A percentile compares a stretch with the other conserved stretches of the same genome.
phyloP scores from a whole-genome alignment of 805 yeast species.

The Wickerhamomyces hampshirensis region DNA sequence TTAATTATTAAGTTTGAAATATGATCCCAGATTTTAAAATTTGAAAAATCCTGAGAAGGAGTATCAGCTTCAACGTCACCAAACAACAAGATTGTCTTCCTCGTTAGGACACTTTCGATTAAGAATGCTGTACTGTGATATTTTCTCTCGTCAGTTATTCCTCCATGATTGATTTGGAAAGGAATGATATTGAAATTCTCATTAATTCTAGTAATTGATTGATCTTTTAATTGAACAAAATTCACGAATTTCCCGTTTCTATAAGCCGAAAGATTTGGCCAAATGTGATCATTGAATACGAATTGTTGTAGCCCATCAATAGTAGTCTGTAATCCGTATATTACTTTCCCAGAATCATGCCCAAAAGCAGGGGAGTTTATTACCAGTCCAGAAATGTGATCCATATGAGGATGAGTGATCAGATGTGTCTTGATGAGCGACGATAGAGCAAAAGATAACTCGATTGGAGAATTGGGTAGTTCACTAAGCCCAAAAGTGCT shows the following conservation, averaged over 20 bases:
- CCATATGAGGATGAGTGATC: conserved; percentile 81
- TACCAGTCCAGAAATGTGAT: conserved; percentile 66
- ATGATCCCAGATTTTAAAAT: conserved; percentile 47
- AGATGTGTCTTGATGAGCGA: conserved; percentile 39
- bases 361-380: conserved; percentile 62
- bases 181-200: conserved; percentile 26
- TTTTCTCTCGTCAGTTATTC: conserved; percentile 22
- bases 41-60: conserved; percentile 33
- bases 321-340: conserved; percentile 54
- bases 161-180: conserved; percentile 38
- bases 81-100: conserved; percentile 50
- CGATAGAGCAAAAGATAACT: conserved; percentile 29
- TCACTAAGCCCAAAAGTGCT: conserved; percentile 2
- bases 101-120: conserved; percentile 32
- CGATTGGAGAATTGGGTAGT: conserved; percentile 22
- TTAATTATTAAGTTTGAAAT: conserved; percentile 43
- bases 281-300: conserved; percentile 67
- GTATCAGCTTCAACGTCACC: conserved; percentile 82
- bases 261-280: conserved; percentile 61
- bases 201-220: conserved; percentile 2
- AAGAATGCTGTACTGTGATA: conserved; percentile 56
- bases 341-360: conserved; percentile 29
- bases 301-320: conserved; percentile 45
- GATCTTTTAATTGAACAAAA: conserved; percentile 12
- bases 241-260: conserved; percentile 25